Percentiles rank a stretch among this genome's conserved stretches.
phyloP scores from a whole-genome alignment of 2,329 filamentous ascomycete species.

The Cryoendolithus antarcticus region DNA sequence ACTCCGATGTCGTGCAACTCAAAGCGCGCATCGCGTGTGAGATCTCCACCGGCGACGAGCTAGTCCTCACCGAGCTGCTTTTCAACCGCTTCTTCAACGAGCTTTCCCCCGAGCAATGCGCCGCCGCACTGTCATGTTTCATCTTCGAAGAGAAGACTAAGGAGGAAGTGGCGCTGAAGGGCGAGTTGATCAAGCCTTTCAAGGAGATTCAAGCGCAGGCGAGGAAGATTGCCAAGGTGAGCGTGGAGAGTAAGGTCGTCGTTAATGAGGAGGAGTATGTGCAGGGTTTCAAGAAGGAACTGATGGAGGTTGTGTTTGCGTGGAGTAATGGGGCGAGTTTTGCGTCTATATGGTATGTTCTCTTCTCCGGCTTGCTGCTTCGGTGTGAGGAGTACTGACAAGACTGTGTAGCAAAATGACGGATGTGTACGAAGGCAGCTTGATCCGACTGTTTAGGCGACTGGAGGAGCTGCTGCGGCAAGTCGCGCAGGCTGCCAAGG shows the following conservation, averaged over 20 bases:
- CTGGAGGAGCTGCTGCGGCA: slow-evolving; percentile 89
- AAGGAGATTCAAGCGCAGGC: slow-evolving; percentile 81
- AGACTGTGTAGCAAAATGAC: slow-evolving; percentile 74
- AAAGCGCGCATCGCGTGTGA: slow-evolving; percentile 97
- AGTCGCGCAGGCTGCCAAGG: slow-evolving; percentile 89
- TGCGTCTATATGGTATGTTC: slow-evolving; percentile 80
- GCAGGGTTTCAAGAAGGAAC: slow-evolving; percentile 76
- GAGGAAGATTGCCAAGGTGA: slow-evolving; percentile 79
- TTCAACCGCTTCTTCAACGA: slow-evolving; percentile 99
- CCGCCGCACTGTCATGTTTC: slow-evolving; percentile 80
- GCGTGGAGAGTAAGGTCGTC: slow-evolving; percentile 82
- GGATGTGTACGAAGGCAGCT: slow-evolving; percentile 88
- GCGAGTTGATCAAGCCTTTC: slow-evolving; percentile 76
- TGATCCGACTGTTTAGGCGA: slow-evolving; percentile 91
- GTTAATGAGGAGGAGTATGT: slow-evolving; percentile 95
- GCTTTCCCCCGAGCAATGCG: slow-evolving; percentile 73
- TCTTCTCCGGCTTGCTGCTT: slow-evolving; percentile 2
- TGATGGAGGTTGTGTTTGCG: slow-evolving; percentile 91
- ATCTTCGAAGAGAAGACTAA: slow-evolving; percentile 96
- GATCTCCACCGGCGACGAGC: slow-evolving; percentile 91
- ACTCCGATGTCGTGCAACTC: slow-evolving; percentile 86
- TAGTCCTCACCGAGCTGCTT: slow-evolving; percentile 81
- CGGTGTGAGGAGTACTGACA: slow-evolving; percentile 2
- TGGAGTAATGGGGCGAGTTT: slow-evolving; percentile 90
- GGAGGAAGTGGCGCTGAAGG: slow-evolving; percentile 56